phyloP scores from a whole-genome alignment of 2,329 filamentous ascomycete species.

The Beauveria bassiana region DNA sequence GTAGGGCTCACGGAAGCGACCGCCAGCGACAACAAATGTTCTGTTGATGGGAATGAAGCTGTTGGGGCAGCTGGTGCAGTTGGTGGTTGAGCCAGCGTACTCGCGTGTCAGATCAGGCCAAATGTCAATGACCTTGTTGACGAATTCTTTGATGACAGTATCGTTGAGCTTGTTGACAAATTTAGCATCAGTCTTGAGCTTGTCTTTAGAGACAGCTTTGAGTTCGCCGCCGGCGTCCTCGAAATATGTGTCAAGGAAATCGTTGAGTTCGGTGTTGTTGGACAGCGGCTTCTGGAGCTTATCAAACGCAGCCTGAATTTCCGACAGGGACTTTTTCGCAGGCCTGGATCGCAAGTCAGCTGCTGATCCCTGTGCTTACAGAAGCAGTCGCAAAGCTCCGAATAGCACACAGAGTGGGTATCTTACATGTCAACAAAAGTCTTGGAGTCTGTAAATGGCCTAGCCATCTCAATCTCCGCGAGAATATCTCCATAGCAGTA shows the following conservation, averaged over 20 bases:
- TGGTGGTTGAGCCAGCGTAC: slow-evolving; percentile 42
- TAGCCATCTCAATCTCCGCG: slow-evolving; percentile 53
- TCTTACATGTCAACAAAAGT: slow-evolving; percentile 62
- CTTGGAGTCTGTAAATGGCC: slow-evolving; percentile 60
- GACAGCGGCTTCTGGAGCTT: slow-evolving; percentile 51
- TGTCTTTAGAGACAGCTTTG: slow-evolving; percentile 39
- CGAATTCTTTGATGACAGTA: slow-evolving; percentile 51
- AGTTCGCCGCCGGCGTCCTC: slow-evolving; percentile 57
- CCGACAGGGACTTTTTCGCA: slow-evolving; percentile 48
- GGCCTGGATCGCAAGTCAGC: slow-evolving; percentile 34
- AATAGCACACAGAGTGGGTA: not conserved
- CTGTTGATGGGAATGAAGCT: slow-evolving; percentile 61
- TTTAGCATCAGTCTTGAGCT: slow-evolving; percentile 47
- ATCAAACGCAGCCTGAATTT: slow-evolving; percentile 54
- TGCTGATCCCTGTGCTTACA: slow-evolving; percentile 13
- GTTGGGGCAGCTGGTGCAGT: slow-evolving; percentile 52
- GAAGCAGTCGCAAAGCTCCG: not conserved
- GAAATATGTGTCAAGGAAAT: slow-evolving; percentile 57
- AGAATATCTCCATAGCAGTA: slow-evolving; percentile 62
- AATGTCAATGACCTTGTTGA: slow-evolving; percentile 56
- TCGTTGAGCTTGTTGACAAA: slow-evolving; percentile 53
- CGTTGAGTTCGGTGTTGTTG: slow-evolving; percentile 55
- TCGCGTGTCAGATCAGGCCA: slow-evolving; percentile 60
- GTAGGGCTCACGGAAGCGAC: slow-evolving; percentile 63
- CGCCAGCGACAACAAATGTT: slow-evolving; percentile 62